Evolutionary conservation across 805 yeast species (phyloP).

Genomic region (Torulaspora delbrueckii): DNA sequence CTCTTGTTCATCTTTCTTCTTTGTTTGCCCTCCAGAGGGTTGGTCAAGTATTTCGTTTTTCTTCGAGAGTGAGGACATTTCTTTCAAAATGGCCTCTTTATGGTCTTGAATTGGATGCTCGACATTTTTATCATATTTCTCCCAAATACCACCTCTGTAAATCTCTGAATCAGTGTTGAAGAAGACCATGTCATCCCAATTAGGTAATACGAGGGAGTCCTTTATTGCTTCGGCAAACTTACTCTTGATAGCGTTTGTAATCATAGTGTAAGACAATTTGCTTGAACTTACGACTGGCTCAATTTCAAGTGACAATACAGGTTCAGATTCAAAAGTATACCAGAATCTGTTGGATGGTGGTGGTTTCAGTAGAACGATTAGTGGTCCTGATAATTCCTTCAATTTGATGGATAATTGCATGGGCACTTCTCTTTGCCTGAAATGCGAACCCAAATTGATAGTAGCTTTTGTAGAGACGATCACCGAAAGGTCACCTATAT

Average conservation of each 20-base stretch:
- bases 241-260: conserved; percentile 75
- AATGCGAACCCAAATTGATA: conserved; percentile 68
- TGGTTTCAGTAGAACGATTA: conserved; percentile 67
- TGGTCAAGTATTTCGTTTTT: not conserved
- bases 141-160: conserved; percentile 95
- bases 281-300: conserved; percentile 91
- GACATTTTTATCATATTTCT: conserved; percentile 8
- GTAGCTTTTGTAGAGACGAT: conserved; percentile 78
- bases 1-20: not conserved
- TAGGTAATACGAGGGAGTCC: conserved; percentile 78
- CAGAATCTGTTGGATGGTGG: conserved; percentile 90
- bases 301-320: conserved; percentile 64
- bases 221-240: conserved; percentile 72
- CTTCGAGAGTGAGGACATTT: not conserved
- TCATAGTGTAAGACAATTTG: conserved; percentile 68
- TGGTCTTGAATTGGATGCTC: not conserved
- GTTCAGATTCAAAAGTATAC: conserved; percentile 83
- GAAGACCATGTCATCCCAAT: conserved; percentile 81
- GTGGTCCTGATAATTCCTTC: conserved; percentile 65
- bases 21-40: not conserved
- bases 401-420: conserved; percentile 66
- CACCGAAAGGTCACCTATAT: conserved; percentile 70
- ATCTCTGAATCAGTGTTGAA: conserved; percentile 61
- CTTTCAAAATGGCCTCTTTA: not conserved
- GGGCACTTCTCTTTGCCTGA: conserved; percentile 71